A percentile compares a stretch with the other conserved stretches of the same genome.
Conservation (phyloP, 116 monocot genomes). For the Trichopus zeylanicus region DNA sequence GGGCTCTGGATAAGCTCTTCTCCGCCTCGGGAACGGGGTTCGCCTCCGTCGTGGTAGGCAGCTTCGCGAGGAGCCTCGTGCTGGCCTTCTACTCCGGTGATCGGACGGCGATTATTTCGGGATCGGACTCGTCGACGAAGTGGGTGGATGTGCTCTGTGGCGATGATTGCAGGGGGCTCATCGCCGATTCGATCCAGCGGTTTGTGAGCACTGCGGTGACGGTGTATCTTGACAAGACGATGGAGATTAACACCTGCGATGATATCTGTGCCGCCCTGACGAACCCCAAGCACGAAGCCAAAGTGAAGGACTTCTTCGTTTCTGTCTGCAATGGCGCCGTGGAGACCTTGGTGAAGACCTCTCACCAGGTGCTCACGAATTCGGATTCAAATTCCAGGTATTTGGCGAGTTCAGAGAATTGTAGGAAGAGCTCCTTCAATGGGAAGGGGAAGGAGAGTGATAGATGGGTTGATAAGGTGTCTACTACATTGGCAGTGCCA, state of each 20-base stretch:
- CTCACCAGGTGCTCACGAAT: constrained; percentile 41
- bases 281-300: constrained; percentile 65
- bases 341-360: constrained; percentile 78
- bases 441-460: background rate
- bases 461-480: constrained; percentile 40
- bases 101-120: background rate
- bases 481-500: constrained; percentile 47
- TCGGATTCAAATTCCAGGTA: constrained; percentile 8
- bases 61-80: constrained; percentile 47
- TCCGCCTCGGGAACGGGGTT: constrained; percentile 42
- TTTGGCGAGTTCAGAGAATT: background rate
- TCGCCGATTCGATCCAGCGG: constrained; percentile 48
- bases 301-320: constrained; percentile 68
- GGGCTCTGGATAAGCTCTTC: constrained; percentile 36
- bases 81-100: constrained; percentile 14
- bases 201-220: constrained; percentile 66
- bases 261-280: constrained; percentile 58
- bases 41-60: constrained; percentile 44
- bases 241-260: constrained; percentile 50
- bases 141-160: constrained; percentile 36
- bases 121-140: constrained; percentile 1
- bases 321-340: constrained; percentile 83
- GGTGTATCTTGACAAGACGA: constrained; percentile 71
- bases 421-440: background rate
- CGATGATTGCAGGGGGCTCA: constrained; percentile 37